Evolutionary conservation across 2,329 filamentous ascomycete species (phyloP).

Genomic region (Pseudogymnoascus destructans): DNA sequence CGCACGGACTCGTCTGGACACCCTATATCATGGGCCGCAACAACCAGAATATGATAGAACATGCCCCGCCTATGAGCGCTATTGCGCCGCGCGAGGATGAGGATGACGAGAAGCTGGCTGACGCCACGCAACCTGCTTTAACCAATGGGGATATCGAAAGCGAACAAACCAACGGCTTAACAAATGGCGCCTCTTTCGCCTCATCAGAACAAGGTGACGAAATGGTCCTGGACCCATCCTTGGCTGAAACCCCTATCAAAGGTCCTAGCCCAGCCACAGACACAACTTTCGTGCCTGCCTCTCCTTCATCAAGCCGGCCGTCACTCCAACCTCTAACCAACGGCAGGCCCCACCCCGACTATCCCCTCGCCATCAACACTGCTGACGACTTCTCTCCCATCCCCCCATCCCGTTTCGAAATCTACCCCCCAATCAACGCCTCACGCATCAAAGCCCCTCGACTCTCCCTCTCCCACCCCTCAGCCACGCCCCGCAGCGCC

Average conservation of each 20-base stretch:
- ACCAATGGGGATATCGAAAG: constrained; percentile 11
- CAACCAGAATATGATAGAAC: constrained; percentile 70
- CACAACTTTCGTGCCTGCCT: not conserved
- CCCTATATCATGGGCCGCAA: constrained; percentile 91
- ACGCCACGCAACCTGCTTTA: constrained; percentile 11
- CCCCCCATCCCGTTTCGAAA: constrained; percentile 59
- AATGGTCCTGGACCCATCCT: not conserved
- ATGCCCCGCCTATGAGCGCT: constrained; percentile 67
- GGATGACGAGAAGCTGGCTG: constrained; percentile 15
- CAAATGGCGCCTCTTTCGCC: constrained; percentile 3
- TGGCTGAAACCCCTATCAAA: not conserved
- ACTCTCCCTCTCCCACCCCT: constrained; percentile 19
- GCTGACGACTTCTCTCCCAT: constrained; percentile 31
- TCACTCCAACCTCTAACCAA: constrained; percentile 5
- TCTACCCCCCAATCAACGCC: constrained; percentile 57
- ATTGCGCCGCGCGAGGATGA: constrained; percentile 78
- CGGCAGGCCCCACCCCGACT: not conserved
- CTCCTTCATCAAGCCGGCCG: not conserved
- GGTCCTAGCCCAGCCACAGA: not conserved
- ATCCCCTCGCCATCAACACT: not conserved
- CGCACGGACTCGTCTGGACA: constrained; percentile 77
- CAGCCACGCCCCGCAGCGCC: constrained; percentile 15
- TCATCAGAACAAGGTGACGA: not conserved
- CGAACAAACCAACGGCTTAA: not conserved
- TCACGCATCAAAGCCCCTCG: constrained; percentile 28